Conservation (phyloP, 257 asterid species). For the Lycium ferocissimum region DNA sequence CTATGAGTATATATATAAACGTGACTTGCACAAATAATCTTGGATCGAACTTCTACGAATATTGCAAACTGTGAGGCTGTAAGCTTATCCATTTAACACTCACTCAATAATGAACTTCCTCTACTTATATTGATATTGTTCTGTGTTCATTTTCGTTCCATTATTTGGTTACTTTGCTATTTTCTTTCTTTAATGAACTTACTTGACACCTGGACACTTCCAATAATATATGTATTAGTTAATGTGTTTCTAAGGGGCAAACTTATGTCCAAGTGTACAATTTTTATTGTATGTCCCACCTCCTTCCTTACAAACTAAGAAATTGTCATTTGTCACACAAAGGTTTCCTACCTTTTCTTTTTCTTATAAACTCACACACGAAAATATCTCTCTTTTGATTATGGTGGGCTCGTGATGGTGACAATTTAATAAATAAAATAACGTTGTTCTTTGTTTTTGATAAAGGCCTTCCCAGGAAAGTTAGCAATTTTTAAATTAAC, state of each 20-base stretch:
- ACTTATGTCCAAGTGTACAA: slow-evolving; percentile 18
- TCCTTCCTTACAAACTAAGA: slow-evolving; percentile 65
- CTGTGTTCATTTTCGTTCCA: not conserved
- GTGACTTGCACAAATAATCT: too few species aligned
- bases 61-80: too few species aligned
- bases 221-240: not conserved
- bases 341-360: too few species aligned
- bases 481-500: not conserved
- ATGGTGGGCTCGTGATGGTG: not conserved
- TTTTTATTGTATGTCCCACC: not conserved
- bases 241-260: slow-evolving; percentile 31
- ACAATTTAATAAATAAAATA: not conserved
- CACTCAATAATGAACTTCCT: too few species aligned
- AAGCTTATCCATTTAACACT: too few species aligned
- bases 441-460: not conserved
- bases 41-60: too few species aligned
- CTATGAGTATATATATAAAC: too few species aligned
- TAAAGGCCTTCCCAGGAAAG: not conserved
- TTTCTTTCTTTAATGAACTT: not conserved
- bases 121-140: too few species aligned
- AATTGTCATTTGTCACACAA: slow-evolving; percentile 44
- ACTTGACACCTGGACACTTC: not conserved
- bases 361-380: not conserved
- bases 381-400: not conserved
- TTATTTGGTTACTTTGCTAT: too few species aligned